Percentiles rank a stretch among this genome's conserved stretches.
Evolutionary conservation across 306 rosid genomes (phyloP).

Genomic region (Dryas alaskensis): DNA sequence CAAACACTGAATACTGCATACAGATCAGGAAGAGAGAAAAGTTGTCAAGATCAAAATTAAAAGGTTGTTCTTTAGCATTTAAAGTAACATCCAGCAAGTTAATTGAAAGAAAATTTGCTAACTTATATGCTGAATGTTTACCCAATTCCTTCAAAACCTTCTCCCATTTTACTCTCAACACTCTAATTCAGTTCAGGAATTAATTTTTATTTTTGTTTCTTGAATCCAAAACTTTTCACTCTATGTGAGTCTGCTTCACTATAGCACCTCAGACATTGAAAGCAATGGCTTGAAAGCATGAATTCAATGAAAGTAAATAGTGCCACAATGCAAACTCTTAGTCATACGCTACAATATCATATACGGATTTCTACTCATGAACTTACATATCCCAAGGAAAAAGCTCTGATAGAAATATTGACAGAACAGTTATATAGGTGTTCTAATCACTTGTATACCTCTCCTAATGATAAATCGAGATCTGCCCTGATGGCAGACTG

Average conservation of each 20-base stretch:
- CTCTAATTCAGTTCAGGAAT: background rate
- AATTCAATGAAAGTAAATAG: constrained; percentile 2
- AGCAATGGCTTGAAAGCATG: background rate
- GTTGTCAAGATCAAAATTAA: background rate
- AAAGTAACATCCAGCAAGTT: background rate
- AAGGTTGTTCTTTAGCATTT: background rate
- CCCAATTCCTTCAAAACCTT: background rate
- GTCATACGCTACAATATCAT: background rate
- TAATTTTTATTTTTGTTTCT: no score
- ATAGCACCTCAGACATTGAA: background rate
- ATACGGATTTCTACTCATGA: background rate
- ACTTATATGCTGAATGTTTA: background rate
- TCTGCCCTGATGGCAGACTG: constrained; percentile 67
- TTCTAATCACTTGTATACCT: constrained; percentile 40
- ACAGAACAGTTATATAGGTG: background rate
- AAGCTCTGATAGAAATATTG: background rate
- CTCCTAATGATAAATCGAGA: constrained; percentile 60
- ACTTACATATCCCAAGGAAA: background rate
- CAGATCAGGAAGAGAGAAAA: background rate
- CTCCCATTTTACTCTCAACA: background rate
- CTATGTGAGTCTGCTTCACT: background rate
- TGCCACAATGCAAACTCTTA: background rate
- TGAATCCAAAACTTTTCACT: background rate
- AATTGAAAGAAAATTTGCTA: background rate
- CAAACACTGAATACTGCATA: constrained; percentile 79